Evolutionary conservation across 805 yeast genomes (phyloP).

Genomic region (Debaryomyces maramus): DNA sequence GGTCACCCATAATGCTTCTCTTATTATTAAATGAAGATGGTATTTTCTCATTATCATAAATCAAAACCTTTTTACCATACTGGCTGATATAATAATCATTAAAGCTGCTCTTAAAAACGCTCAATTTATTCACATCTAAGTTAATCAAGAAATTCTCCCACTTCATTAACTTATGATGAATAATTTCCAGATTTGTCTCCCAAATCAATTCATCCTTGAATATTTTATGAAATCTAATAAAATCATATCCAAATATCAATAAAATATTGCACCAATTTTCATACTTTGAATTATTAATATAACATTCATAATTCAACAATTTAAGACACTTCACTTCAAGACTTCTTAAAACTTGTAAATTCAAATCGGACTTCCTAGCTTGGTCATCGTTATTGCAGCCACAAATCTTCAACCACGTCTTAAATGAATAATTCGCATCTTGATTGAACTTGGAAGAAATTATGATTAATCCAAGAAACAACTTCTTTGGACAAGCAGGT

Average conservation of each 20-base stretch:
- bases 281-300: conserved; percentile 50
- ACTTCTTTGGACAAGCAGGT: conserved; percentile 58
- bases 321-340: conserved; percentile 56
- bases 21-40: conserved; percentile 10
- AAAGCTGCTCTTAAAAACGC: conserved; percentile 25
- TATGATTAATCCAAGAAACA: conserved; percentile 66
- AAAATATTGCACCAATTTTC: conserved; percentile 48
- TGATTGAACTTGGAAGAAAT: conserved; percentile 72
- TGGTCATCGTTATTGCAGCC: conserved; percentile 43
- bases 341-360: conserved; percentile 46
- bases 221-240: conserved; percentile 36
- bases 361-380: conserved; percentile 24
- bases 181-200: conserved; percentile 21
- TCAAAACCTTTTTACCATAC: conserved; percentile 28
- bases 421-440: conserved; percentile 68
- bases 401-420: conserved; percentile 73
- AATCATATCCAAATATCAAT: conserved; percentile 44
- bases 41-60: conserved; percentile 9
- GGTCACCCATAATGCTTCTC: conserved; percentile 10
- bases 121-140: conserved; percentile 23
- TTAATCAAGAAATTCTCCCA: conserved; percentile 29
- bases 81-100: conserved; percentile 28
- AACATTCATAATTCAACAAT: conserved; percentile 56
- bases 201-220: conserved; percentile 23
- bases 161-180: conserved; percentile 23